Conservation (phyloP, 768 basidiomycete species). For the Favolaschia claudopus region DNA sequence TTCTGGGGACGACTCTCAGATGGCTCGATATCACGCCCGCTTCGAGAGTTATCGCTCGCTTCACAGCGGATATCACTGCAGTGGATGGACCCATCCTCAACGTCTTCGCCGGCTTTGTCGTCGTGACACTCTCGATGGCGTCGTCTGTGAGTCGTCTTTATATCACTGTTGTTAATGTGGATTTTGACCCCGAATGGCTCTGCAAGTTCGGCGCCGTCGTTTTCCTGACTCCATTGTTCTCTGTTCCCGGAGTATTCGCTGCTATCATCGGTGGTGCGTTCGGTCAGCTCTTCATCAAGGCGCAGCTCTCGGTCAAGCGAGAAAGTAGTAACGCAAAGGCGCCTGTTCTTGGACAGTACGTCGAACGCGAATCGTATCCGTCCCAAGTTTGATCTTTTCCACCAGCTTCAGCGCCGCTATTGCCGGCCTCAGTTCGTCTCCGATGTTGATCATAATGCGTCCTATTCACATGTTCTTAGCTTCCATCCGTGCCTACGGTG, state of each 20-base stretch:
- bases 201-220: constrained; percentile 38
- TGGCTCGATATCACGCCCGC: constrained; percentile 33
- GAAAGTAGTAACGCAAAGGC: constrained; percentile 34
- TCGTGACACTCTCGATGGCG: neutral
- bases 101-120: constrained; percentile 19
- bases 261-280: constrained; percentile 41
- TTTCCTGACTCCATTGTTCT: constrained; percentile 37
- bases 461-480: neutral
- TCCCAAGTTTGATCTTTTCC: constrained; percentile 35
- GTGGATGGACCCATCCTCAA: constrained; percentile 26
- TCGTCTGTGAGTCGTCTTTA: neutral
- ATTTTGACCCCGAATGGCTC: constrained; percentile 8
- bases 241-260: constrained; percentile 38
- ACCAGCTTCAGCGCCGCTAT: constrained; percentile 53
- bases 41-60: constrained; percentile 52
- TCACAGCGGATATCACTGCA: constrained; percentile 55
- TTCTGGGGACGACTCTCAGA: constrained; percentile 55
- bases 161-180: neutral
- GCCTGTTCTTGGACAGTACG: constrained; percentile 40
- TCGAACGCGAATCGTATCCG: constrained; percentile 38
- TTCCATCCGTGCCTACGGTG: constrained; percentile 59
- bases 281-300: constrained; percentile 36
- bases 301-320: constrained; percentile 37
- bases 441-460: neutral
- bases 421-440: constrained; percentile 44